Conservation (phyloP, 176 grass and related monocot species). For the Pontederia crassipes region DNA sequence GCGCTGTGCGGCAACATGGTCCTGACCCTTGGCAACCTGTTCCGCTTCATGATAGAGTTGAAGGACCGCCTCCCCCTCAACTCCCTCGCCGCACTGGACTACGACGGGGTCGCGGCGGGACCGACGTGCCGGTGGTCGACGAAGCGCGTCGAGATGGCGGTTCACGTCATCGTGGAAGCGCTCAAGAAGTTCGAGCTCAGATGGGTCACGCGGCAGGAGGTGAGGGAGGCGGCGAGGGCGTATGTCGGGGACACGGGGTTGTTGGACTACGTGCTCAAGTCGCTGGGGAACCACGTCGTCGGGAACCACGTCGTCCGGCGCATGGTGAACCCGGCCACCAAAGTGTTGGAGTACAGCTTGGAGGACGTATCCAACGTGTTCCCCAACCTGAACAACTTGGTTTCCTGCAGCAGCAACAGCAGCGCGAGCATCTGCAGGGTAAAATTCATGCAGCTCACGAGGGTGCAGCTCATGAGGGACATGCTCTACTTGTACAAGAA, state of each 20-base stretch:
- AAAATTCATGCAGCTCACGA: conserved; percentile 46
- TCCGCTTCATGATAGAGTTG: conserved; percentile 87
- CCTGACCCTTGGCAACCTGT: conserved; percentile 48
- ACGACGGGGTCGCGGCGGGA: conserved; percentile 58
- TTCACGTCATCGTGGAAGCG: conserved; percentile 68
- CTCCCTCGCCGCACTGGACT: conserved; percentile 46
- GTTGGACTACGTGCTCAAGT: conserved; percentile 88
- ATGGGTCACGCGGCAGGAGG: conserved; percentile 87
- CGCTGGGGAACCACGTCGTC: conserved; percentile 76
- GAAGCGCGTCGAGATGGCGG: conserved; percentile 78
- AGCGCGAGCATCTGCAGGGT: conserved; percentile 39
- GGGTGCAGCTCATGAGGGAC: conserved; percentile 60
- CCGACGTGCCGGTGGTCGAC: conserved; percentile 72
- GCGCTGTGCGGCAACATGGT: conserved; percentile 51
- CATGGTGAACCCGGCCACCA: conserved; percentile 83
- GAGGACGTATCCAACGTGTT: conserved; percentile 73
- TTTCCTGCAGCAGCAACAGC: conserved; percentile 16
- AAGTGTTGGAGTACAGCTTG: conserved; percentile 86
- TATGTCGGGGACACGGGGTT: conserved; percentile 88
- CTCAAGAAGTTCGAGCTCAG: conserved; percentile 49
- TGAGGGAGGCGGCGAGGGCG: conserved; percentile 68
- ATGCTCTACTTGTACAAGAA: conserved; percentile 42
- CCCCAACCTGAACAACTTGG: conserved; percentile 14
- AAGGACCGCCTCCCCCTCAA: conserved; percentile 42
- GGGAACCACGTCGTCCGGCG: conserved; percentile 78